Evolutionary conservation across 495 filamentous ascomycete genomes (phyloP), one percentile per base, ranked within the genome.

Genomic region (Jackrogersella multiformis): DNA sequence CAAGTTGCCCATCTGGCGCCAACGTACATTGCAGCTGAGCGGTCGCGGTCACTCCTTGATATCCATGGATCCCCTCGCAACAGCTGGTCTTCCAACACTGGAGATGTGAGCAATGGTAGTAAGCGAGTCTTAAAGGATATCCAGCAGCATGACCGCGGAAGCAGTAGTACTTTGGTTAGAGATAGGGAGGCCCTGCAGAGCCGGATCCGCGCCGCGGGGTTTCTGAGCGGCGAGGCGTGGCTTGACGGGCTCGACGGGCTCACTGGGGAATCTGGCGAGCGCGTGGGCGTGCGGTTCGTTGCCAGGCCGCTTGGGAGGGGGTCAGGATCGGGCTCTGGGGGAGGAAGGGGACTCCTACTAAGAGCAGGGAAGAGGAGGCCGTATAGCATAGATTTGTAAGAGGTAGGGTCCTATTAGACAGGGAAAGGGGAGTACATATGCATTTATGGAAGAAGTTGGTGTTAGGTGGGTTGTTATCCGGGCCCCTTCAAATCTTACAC

Each of bases 1-100:
- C 49, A 63, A 1, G 38, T 36, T n/a, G 60, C 60, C 6, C 60
- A 63, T 9, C 41, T 63, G 6, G 41, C 41, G 10, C 60, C 60
- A 1, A 45, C 60, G 4, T 48, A 56, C 51, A 28, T 48, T 30
- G 41, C 51, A 4, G 60, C 60, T 3, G 5, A 51, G 28, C 28
- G 24, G 9, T 15, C 28, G 10, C 46, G 28, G 24, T 41, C 15
- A 16, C n/a, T 18, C 9, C 36, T 1, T n/a, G 9, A 18, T 46
- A 10, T 7, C 24, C 21, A 2, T 2, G 9, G 3, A 12, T 24
- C 26, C 26, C 7, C 26, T 9, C 9, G 15, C 10, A 2, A 34
- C 8, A 9, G 32, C 5, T 23, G 28, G 44, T 26, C 44, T 2
- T 48, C 13, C 9, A 6, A 54, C 18, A 38, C n/a, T 41, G 7